Evolutionary conservation across 2,329 filamentous ascomycete species (phyloP).

Genomic region (Pseudovirgaria hyperparasitica): DNA sequence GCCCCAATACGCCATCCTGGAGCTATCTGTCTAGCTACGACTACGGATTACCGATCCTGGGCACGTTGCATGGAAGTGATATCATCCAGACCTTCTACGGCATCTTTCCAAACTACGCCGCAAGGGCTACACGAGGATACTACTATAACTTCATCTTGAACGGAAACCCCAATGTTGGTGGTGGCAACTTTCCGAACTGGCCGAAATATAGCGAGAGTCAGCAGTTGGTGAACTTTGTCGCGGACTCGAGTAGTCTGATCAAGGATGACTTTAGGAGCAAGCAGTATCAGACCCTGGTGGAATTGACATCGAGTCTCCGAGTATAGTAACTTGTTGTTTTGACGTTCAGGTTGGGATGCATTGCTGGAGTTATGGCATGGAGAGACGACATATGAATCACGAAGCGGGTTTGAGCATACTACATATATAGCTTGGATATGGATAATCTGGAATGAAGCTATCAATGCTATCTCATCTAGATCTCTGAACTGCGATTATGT

Average conservation of each 20-base stretch:
- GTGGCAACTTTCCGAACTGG: constrained; percentile 33
- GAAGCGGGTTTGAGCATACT: no score
- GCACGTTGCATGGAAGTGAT: constrained; percentile 64
- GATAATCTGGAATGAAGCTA: no score
- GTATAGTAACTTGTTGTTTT: constrained; percentile 7
- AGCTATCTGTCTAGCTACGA: constrained; percentile 64
- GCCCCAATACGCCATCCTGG: constrained; percentile 53
- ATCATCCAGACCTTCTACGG: constrained; percentile 58
- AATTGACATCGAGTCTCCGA: constrained; percentile 10
- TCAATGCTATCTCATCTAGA: no score
- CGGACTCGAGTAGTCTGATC: constrained; percentile 23
- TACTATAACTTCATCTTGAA: constrained; percentile 62
- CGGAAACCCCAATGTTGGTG: constrained; percentile 52
- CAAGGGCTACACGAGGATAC: constrained; percentile 49
- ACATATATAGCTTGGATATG: no score
- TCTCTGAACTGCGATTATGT: no score
- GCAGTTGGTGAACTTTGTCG: constrained; percentile 39
- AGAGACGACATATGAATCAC: no score
- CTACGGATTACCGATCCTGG: constrained; percentile 57
- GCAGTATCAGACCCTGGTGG: constrained; percentile 29
- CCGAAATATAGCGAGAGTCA: constrained; percentile 39
- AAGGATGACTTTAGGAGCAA: constrained; percentile 37
- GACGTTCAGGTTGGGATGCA: no score
- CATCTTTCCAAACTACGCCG: constrained; percentile 48
- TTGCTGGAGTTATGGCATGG: no score